Conservation (phyloP, 257 asterid species). For the Pogostemon cablin region DNA sequence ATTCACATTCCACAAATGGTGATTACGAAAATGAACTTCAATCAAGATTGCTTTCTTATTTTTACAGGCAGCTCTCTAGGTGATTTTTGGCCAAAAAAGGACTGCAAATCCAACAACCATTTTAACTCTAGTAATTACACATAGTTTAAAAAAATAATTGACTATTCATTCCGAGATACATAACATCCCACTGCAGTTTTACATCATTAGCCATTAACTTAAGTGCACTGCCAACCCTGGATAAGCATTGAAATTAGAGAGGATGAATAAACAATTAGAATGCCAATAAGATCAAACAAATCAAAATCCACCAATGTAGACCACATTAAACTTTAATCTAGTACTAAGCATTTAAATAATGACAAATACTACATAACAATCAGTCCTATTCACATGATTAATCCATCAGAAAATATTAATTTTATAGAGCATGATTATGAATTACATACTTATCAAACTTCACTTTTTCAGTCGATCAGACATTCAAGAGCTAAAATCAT, state of each 20-base stretch:
- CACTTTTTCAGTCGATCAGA: conserved; percentile 20
- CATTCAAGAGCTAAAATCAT: neutral
- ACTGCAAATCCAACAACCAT: too few relatives aligned
- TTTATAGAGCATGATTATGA: neutral
- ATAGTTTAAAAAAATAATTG: too few relatives aligned
- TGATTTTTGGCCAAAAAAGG: too few relatives aligned
- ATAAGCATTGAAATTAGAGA: neutral
- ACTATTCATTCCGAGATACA: too few relatives aligned
- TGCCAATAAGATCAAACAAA: neutral
- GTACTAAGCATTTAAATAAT: conserved; percentile 1
- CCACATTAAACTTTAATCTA: conserved; percentile 15
- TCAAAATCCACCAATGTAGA: conserved; percentile 14
- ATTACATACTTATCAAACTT: conserved; percentile 14
- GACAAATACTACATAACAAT: neutral
- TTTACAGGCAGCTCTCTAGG: too few relatives aligned
- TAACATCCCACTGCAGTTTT: too few relatives aligned
- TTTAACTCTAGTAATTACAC: too few relatives aligned
- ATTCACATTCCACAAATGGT: too few relatives aligned
- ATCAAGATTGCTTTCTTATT: too few relatives aligned
- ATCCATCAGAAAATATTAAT: conserved; percentile 9
- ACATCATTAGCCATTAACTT: too few relatives aligned
- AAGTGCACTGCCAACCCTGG: conserved; percentile 9
- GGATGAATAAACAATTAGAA: neutral
- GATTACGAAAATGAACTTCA: too few relatives aligned
- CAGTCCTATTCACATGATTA: neutral